Percentiles rank a stretch among this genome's conserved stretches.
phyloP scores from a whole-genome alignment of 1,284 basidiomycete genomes.

The Marasmius oreades region DNA sequence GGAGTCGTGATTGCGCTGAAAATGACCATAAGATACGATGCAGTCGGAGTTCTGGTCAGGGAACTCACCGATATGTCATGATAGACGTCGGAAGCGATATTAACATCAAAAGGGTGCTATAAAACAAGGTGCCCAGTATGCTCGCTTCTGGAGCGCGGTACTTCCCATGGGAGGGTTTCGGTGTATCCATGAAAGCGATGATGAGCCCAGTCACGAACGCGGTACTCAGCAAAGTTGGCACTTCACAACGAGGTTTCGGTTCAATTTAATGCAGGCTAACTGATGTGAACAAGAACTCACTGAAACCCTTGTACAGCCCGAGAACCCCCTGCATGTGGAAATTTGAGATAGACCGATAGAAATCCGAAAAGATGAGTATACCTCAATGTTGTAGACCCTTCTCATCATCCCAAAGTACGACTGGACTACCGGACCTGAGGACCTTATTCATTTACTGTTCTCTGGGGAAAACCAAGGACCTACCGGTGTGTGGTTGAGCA shows the following conservation, averaged over 20 bases:
- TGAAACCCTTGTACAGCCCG: slow-evolving; percentile 83
- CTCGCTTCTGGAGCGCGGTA: slow-evolving; percentile 72
- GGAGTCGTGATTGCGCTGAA: slow-evolving; percentile 83
- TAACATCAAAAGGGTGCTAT: slow-evolving; percentile 66
- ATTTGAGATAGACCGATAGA: background rate
- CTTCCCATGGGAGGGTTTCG: slow-evolving; percentile 55
- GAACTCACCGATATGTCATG: slow-evolving; percentile 70
- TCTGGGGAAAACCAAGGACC: slow-evolving; percentile 44
- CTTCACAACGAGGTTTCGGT: slow-evolving; percentile 28
- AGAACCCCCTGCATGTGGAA: slow-evolving; percentile 52
- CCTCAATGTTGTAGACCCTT: slow-evolving; percentile 77
- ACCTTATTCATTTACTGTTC: background rate
- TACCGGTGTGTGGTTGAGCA: slow-evolving; percentile 72
- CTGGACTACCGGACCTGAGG: slow-evolving; percentile 15
- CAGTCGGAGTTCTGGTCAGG: background rate
- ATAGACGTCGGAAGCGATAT: slow-evolving; percentile 78
- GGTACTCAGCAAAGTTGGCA: slow-evolving; percentile 72
- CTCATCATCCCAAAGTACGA: slow-evolving; percentile 64
- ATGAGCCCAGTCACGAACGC: slow-evolving; percentile 55
- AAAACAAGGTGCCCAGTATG: slow-evolving; percentile 58
- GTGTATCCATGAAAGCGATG: slow-evolving; percentile 50
- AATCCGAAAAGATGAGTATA: slow-evolving; percentile 23
- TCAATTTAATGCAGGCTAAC: background rate
- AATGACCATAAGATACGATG: slow-evolving; percentile 4
- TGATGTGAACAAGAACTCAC: slow-evolving; percentile 39